Percentiles rank a stretch among this genome's conserved stretches.
phyloP scores from a whole-genome alignment of 768 basidiomycete genomes.

The Tricholomella constricta region DNA sequence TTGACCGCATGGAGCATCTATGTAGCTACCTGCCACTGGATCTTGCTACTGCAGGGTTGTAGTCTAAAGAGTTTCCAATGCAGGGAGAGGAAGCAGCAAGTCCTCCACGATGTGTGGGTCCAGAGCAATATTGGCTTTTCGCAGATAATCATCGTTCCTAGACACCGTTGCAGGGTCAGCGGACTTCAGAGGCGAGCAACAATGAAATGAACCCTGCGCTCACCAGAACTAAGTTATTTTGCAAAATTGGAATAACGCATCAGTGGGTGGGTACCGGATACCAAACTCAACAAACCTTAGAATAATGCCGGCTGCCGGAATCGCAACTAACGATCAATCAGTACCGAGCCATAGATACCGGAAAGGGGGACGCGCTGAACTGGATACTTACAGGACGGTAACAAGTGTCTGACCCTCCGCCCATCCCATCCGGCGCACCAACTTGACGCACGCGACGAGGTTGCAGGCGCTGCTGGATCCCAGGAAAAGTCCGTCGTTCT shows the following conservation, averaged over 20 bases:
- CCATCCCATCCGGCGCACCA: slow-evolving; percentile 73
- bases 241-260: slow-evolving; percentile 7
- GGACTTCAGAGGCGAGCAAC: too few relatives aligned
- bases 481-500: slow-evolving; percentile 89
- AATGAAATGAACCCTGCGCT: slow-evolving; percentile 6
- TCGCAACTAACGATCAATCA: slow-evolving; percentile 62
- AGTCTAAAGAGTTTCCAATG: slow-evolving; percentile 12
- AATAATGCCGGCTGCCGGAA: slow-evolving; percentile 89
- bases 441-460: slow-evolving; percentile 85
- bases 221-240: slow-evolving; percentile 44
- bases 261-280: slow-evolving; percentile 6
- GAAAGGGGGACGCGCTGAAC: slow-evolving; percentile 4
- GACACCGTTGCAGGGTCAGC: not conserved
- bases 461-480: slow-evolving; percentile 98
- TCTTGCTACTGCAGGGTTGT: not conserved
- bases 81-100: slow-evolving; percentile 31
- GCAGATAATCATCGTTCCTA: slow-evolving; percentile 59
- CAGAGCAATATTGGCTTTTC: slow-evolving; percentile 45
- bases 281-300: slow-evolving; percentile 58
- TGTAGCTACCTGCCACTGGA: not conserved
- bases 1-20: not conserved
- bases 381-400: slow-evolving; percentile 72
- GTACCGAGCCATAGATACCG: not conserved
- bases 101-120: slow-evolving; percentile 44
- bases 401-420: slow-evolving; percentile 71